These are phyloP conservation scores for Papiliotrema flavescens DNA, from an alignment of 1,284 basidiomycete species.

Conservation along the genomic window DNA sequence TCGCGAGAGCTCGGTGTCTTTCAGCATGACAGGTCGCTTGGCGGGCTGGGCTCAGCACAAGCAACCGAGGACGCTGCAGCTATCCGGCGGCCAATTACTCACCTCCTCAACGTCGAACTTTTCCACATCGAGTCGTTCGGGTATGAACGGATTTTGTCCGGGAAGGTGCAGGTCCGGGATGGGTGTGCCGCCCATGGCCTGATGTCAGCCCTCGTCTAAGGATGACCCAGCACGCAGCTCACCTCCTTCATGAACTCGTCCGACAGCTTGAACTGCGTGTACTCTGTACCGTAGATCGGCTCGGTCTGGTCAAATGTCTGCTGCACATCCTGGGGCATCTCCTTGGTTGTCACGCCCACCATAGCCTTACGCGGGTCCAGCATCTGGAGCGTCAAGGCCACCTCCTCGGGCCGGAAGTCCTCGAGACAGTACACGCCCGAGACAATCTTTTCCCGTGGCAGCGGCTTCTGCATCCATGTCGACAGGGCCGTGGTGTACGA, in stretches of 20 bases:
- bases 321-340: slow-evolving; percentile 59
- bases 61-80: background rate
- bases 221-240: slow-evolving; percentile 1
- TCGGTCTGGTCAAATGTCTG: slow-evolving; percentile 67
- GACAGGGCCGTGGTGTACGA: slow-evolving; percentile 76
- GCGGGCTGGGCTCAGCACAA: slow-evolving; percentile 54
- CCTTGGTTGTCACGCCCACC: slow-evolving; percentile 49
- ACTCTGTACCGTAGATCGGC: slow-evolving; percentile 79
- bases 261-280: slow-evolving; percentile 65
- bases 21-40: slow-evolving; percentile 70
- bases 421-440: slow-evolving; percentile 69
- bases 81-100: slow-evolving; percentile 8
- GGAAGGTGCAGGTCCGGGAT: slow-evolving; percentile 70
- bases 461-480: slow-evolving; percentile 63
- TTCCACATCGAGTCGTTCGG: slow-evolving; percentile 76
- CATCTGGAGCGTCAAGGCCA: slow-evolving; percentile 62
- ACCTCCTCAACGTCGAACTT: slow-evolving; percentile 66
- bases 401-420: slow-evolving; percentile 69
- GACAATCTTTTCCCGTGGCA: slow-evolving; percentile 73
- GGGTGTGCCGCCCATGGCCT: slow-evolving; percentile 66
- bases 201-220: slow-evolving; percentile 8
- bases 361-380: slow-evolving; percentile 61
- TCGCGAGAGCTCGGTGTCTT: slow-evolving; percentile 64
- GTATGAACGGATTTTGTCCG: slow-evolving; percentile 82
- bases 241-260: slow-evolving; percentile 64